Base-by-base conservation (phyloP, 768 basidiomycete genomes). In the Termitomyces sp. region DNA sequence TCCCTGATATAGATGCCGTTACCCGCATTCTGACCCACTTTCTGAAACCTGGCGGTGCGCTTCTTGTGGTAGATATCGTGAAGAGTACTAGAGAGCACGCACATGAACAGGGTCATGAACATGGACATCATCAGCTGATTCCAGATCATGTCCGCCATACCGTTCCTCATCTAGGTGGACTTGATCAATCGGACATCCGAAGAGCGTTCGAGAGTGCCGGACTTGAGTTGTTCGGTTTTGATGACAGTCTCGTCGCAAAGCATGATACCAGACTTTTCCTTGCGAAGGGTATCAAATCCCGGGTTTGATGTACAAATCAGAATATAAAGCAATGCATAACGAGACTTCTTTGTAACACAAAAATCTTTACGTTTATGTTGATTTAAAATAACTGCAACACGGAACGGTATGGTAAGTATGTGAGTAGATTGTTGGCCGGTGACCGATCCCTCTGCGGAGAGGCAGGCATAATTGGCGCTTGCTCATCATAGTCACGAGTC, bases 21-120 rank as follows among this genome's bases (percentile, higher is more conserved):
- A 89, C 88, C 7, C 70, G 70, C 15, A 69, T 70, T 2, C 75
- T 91, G n/a, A 74, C 70, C 2, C 70, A 68, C 42, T 82, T 83
- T 64, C 72, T 91, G 60, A 87, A 82, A 57, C 83, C 84, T 0
- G 78, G 80, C 1, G 89, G 85, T 0, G 67, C 70, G 30, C 71
- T 91, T 0, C 70, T 89, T 43, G 79, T 90, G 15, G 68, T 76
- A 5, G 89, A 90, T 60, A 67, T 73, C 26, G 57, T 65, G 21
- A 65, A 60, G 10, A 60, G 52, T 1, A 53, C 60, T 14, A 55
- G 48, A 46, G 56, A 55, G 1, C 26, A 57, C 41, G 35, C 40
- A 43, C 61, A 57, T 40, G 37, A 38, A 15, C 37, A 38, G 15
- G 37, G 37, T 2, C 37, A 38, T 37, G 50, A 14, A 10, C 60